These are phyloP conservation scores for Allium sativum DNA, from an alignment of 106 monocot genomes.

Conservation along the genomic window DNA sequence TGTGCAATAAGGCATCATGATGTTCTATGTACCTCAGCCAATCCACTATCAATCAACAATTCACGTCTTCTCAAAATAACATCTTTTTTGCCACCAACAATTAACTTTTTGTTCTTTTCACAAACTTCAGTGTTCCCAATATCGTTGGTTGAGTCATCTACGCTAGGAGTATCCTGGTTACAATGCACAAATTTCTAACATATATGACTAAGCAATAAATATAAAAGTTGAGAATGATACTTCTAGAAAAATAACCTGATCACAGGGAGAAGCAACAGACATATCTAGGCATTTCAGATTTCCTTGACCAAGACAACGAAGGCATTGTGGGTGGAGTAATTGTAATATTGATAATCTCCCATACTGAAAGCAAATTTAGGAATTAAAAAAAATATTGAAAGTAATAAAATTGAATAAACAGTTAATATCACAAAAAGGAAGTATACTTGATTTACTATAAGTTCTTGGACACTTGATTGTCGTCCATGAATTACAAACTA, in stretches of 20 bases:
- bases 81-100: conserved; percentile 65
- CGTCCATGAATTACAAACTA: conserved; percentile 68
- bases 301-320: conserved; percentile 65
- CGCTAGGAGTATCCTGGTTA: neutral
- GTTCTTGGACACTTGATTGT: conserved; percentile 44
- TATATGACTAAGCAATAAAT: too few species aligned
- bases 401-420: too few species aligned
- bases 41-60: conserved; percentile 64
- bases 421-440: neutral
- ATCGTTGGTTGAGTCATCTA: conserved; percentile 4
- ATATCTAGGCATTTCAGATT: conserved; percentile 56
- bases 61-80: conserved; percentile 54
- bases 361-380: conserved; percentile 23
- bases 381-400: too few species aligned
- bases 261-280: conserved; percentile 46
- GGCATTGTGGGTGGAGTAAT: conserved; percentile 71
- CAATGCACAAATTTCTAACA: too few species aligned
- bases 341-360: conserved; percentile 63
- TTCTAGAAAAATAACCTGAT: conserved; percentile 26
- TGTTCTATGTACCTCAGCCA: conserved; percentile 63
- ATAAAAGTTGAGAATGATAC: too few species aligned
- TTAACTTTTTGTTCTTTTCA: conserved; percentile 16
- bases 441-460: conserved; percentile 62
- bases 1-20: neutral
- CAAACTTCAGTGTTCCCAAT: conserved; percentile 2